These are phyloP conservation scores for Glomus cerebriforme DNA, from an alignment of 192 early-diverging fungal genomes.

Conservation along the genomic window DNA sequence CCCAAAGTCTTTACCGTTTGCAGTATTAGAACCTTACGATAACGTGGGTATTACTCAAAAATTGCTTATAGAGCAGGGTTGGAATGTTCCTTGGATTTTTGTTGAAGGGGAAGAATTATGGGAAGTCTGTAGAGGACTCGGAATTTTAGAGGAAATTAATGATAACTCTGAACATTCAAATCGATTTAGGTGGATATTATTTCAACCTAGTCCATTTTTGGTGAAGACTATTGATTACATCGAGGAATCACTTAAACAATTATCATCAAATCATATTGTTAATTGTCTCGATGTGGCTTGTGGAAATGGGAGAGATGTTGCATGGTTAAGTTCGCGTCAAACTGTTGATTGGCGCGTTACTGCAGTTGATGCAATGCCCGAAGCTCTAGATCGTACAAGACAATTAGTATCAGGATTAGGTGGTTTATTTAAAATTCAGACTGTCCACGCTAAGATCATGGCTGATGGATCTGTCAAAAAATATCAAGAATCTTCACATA, in stretches of 20 bases:
- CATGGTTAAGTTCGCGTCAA: conserved; percentile 37
- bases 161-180: neutral
- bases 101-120: conserved; percentile 24
- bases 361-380: conserved; percentile 33
- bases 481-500: neutral
- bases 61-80: conserved; percentile 38
- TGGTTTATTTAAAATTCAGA: conserved; percentile 15
- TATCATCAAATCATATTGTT: conserved; percentile 5
- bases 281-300: conserved; percentile 46
- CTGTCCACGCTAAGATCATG: conserved; percentile 32
- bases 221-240: conserved; percentile 30
- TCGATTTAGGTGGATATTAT: conserved; percentile 30
- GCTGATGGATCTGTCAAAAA: conserved; percentile 34
- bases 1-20: conserved; percentile 42
- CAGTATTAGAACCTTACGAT: conserved; percentile 37
- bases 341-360: conserved; percentile 34
- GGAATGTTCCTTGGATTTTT: conserved; percentile 40
- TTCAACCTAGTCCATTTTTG: conserved; percentile 41
- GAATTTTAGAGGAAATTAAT: conserved; percentile 17
- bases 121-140: conserved; percentile 27
- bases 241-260: conserved; percentile 22
- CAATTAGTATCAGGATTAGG: conserved; percentile 9
- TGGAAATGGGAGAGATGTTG: conserved; percentile 43
- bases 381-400: conserved; percentile 34
- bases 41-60: neutral